A percentile compares a stretch with the other conserved stretches of the same genome.
phyloP scores from a whole-genome alignment of 2,329 filamentous ascomycete genomes.

The Hymenoscyphus linearis region DNA sequence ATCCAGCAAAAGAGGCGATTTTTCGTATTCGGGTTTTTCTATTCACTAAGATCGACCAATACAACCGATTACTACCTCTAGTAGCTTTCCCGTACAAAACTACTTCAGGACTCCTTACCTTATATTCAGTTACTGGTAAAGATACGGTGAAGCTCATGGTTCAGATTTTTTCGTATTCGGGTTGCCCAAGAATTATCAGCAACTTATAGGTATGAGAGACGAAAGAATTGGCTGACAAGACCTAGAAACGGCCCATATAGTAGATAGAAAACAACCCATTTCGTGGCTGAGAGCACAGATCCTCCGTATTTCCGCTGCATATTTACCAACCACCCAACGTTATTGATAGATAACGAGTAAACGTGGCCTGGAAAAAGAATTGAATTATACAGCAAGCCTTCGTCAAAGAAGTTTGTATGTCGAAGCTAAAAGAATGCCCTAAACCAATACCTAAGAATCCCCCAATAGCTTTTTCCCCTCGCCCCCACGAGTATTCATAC shows the following conservation, averaged over 20 bases:
- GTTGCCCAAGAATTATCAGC: not conserved
- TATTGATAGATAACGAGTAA: not conserved
- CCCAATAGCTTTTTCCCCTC: not conserved
- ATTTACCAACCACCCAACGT: not conserved
- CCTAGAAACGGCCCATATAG: not conserved
- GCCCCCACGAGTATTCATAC: not conserved
- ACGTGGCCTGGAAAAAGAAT: not conserved
- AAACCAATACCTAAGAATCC: not conserved
- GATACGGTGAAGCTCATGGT: too few species aligned
- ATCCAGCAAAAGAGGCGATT: not conserved
- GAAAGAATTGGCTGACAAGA: not conserved
- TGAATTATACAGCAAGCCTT: not conserved
- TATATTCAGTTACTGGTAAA: too few species aligned
- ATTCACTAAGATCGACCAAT: not conserved
- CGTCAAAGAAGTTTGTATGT: not conserved
- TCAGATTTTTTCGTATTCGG: not conserved
- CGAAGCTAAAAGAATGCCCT: not conserved
- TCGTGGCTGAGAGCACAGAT: not conserved
- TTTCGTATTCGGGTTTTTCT: slow-evolving; percentile 7
- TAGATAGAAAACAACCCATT: not conserved
- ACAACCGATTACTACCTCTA: not conserved
- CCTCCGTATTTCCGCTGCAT: not conserved
- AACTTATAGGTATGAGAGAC: not conserved
- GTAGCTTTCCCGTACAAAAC: not conserved
- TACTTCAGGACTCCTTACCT: too few species aligned